phyloP scores from a whole-genome alignment of 2,329 filamentous ascomycete genomes.

The Tricladium varicosporioides region DNA sequence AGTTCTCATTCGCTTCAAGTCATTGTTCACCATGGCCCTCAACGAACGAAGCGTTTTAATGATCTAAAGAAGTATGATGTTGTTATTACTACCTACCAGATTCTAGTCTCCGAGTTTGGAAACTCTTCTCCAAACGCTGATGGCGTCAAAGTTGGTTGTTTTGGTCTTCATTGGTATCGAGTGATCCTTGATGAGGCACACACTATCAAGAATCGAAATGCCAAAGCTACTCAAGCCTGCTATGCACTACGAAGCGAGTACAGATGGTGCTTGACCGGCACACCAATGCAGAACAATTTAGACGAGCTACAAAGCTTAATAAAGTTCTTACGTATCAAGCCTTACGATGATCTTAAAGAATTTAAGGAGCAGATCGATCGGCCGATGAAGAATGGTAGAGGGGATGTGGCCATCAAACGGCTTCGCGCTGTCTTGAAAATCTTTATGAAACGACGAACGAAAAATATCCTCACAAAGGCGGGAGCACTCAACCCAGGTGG shows the following conservation, averaged over 20 bases:
- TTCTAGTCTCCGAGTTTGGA: slow-evolving; percentile 85
- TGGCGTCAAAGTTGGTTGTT: slow-evolving; percentile 74
- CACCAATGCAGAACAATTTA: slow-evolving; percentile 96
- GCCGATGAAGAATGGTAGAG: slow-evolving; percentile 86
- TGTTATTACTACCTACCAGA: slow-evolving; percentile 96
- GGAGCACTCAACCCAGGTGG: slow-evolving; percentile 77
- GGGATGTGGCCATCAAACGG: slow-evolving; percentile 82
- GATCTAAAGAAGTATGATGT: slow-evolving; percentile 86
- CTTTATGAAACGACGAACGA: slow-evolving; percentile 98
- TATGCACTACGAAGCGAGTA: slow-evolving; percentile 84
- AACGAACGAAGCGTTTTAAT: slow-evolving; percentile 73
- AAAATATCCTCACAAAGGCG: slow-evolving; percentile 89
- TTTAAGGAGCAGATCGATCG: slow-evolving; percentile 92
- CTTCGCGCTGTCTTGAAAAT: slow-evolving; percentile 82
- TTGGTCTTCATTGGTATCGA: slow-evolving; percentile 91
- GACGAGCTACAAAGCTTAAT: slow-evolving; percentile 94
- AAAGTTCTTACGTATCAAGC: slow-evolving; percentile 86
- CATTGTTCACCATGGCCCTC: slow-evolving; percentile 86
- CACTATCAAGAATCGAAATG: slow-evolving; percentile 96
- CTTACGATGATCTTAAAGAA: slow-evolving; percentile 78
- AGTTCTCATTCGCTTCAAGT: slow-evolving; percentile 71
- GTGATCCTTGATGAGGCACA: slow-evolving; percentile 96
- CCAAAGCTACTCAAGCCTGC: slow-evolving; percentile 90
- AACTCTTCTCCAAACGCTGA: slow-evolving; percentile 60
- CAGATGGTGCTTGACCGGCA: slow-evolving; percentile 93